Evolutionary conservation across 1,284 basidiomycete genomes (phyloP).

Genomic region (Tetrapyrgos nigripes): DNA sequence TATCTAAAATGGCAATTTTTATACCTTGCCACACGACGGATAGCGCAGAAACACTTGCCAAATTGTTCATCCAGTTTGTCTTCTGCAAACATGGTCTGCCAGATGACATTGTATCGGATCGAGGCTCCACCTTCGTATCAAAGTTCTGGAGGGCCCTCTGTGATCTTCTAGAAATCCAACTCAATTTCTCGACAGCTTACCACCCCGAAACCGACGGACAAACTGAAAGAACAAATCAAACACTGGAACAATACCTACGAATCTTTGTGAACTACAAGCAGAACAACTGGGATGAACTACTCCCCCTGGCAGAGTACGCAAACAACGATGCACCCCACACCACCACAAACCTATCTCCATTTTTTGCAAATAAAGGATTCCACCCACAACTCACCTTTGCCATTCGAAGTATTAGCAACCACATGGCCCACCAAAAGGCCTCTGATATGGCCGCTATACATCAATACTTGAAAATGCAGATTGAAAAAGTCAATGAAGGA

Average conservation of each 20-base stretch:
- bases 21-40: conserved; percentile 20
- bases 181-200: conserved; percentile 4
- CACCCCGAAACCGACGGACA: conserved; percentile 11
- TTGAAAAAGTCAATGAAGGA: not conserved
- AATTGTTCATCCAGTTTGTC: conserved; percentile 6
- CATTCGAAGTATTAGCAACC: not conserved
- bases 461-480: not conserved
- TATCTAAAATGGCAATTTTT: conserved; percentile 25
- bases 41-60: not conserved
- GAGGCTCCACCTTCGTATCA: conserved; percentile 11
- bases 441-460: not conserved
- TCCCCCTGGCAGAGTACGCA: conserved; percentile 2
- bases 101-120: not conserved
- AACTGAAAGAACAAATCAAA: conserved; percentile 5
- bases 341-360: conserved; percentile 5
- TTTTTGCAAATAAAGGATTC: conserved; percentile 8
- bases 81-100: conserved; percentile 13
- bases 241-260: conserved; percentile 7
- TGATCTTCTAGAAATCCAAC: not conserved
- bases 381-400: conserved; percentile 3
- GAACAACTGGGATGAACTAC: conserved; percentile 3
- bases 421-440: not conserved
- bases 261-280: conserved; percentile 8
- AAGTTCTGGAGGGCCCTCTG: conserved; percentile 4
- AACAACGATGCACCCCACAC: conserved; percentile 1